Evolutionary conservation across 495 filamentous ascomycete genomes (phyloP), one percentile per base, ranked within the genome.

Genomic region (Pyronema domesticum): DNA sequence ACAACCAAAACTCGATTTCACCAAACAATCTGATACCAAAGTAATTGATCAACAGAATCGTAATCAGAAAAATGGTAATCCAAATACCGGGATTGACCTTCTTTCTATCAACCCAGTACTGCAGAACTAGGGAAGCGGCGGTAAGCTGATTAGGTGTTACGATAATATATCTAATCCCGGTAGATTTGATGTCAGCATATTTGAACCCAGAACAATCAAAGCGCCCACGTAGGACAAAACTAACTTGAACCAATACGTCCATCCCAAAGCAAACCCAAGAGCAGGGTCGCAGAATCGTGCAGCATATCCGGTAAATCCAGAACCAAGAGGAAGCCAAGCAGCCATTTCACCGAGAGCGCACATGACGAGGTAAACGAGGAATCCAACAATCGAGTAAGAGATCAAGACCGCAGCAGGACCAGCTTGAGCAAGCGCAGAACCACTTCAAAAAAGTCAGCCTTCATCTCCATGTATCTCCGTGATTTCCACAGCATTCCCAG

Each of bases 71-170:
- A 8, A 83, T 69, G 3, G 79, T 73, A 42, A 87, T 85, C 74
- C 77, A 89, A 0, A 83, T 77, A n/a, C 77, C 81, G 0, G 82
- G 77, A 56, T 88, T 86, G 46, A 87, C 73, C 37, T 68, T 60
- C 0, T 76, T 71, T 3, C 72, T 65, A 11, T 74, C 71, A 11
- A 76, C 58, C 86, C 86, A 94, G 53, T 77, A 82, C 46, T 80
- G 74, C 8, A 89, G 72, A 8, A 89, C 74, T 11, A 89, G 66
- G 9, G 80, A 76, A 14, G 80, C 77, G 18, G 85, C 84, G 11
- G 82, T 88, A 39, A 88, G 68, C 58, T 91, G 83, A 59, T 86
- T 87, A 3, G 84, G 82, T 9, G 83, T 81, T 43, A 83, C 72
- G 52, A 91, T 81, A 58, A 84, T 79, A 65, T 85, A 86, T 65